Percentiles rank a stretch among this genome's conserved stretches.
These are phyloP conservation scores for Nematocida minor DNA, from an alignment of 371 early-diverging fungal genomes.

Conservation along the genomic window DNA sequence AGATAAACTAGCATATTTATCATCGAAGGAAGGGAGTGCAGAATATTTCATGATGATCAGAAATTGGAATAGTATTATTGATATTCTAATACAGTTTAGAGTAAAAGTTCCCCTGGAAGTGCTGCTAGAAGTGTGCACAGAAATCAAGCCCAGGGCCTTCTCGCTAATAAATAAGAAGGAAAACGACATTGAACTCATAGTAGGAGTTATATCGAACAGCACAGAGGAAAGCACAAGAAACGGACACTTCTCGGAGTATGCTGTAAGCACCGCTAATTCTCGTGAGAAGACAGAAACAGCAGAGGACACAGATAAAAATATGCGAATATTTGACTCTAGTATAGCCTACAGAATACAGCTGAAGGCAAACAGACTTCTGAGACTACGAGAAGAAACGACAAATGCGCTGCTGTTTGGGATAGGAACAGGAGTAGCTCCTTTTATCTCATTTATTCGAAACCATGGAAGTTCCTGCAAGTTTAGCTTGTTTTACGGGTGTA, in stretches of 20 bases:
- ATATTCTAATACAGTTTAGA: constrained; percentile 55
- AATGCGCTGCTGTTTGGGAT: constrained; percentile 56
- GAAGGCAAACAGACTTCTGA: constrained; percentile 48
- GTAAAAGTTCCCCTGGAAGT: constrained; percentile 50
- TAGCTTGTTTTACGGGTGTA: constrained; percentile 62
- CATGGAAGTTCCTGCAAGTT: constrained; percentile 12
- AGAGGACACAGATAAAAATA: background rate
- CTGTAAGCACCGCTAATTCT: background rate
- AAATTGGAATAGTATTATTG: constrained; percentile 53
- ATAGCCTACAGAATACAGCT: background rate
- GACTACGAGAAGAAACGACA: background rate
- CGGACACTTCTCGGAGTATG: constrained; percentile 56
- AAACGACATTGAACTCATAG: constrained; percentile 47
- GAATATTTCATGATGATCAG: constrained; percentile 57
- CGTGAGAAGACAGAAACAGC: background rate
- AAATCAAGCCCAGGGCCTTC: constrained; percentile 63
- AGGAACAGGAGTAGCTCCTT: constrained; percentile 64
- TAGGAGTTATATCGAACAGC: constrained; percentile 47
- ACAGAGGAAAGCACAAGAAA: background rate
- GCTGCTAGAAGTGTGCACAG: constrained; percentile 53
- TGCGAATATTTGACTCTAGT: background rate
- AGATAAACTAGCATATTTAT: constrained; percentile 54
- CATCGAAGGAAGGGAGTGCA: constrained; percentile 53
- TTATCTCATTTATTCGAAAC: constrained; percentile 61
- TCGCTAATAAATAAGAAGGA: constrained; percentile 53